These are phyloP conservation scores for Rachicladosporium sp. DNA, from an alignment of 2,329 filamentous ascomycete genomes.

Conservation along the genomic window DNA sequence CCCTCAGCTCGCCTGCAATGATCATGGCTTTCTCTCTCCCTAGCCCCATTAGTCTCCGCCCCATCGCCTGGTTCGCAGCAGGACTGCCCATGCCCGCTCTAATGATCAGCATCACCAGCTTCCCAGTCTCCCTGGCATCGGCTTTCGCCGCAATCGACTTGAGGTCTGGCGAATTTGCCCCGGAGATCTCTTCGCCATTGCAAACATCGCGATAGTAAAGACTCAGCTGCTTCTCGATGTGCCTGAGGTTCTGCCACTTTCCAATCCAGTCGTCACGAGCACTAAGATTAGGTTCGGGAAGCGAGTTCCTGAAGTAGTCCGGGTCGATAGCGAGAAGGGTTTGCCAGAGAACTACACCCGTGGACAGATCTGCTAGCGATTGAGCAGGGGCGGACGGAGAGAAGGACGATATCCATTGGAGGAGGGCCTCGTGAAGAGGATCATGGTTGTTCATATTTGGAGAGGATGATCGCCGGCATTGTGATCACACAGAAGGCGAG, in stretches of 20 bases:
- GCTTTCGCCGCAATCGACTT: constrained; percentile 37
- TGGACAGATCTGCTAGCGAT: constrained; percentile 32
- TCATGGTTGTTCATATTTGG: constrained; percentile 6
- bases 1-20: constrained; percentile 21
- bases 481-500: too few relatives aligned
- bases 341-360: constrained; percentile 36
- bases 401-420: constrained; percentile 33
- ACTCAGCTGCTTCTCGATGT: constrained; percentile 36
- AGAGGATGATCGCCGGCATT: too few relatives aligned
- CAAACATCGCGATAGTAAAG: constrained; percentile 37
- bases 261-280: constrained; percentile 38
- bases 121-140: constrained; percentile 24
- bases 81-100: constrained; percentile 36
- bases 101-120: constrained; percentile 37
- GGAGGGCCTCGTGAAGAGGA: constrained; percentile 17
- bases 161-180: constrained; percentile 32
- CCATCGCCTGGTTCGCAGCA: constrained; percentile 37
- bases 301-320: constrained; percentile 35
- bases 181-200: constrained; percentile 27
- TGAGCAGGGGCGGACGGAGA: constrained; percentile 25
- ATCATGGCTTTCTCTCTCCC: constrained; percentile 21
- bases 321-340: constrained; percentile 36
- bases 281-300: constrained; percentile 33
- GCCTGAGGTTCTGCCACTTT: constrained; percentile 42
- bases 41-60: constrained; percentile 20